Conservation (phyloP, 2,329 filamentous ascomycete genomes). For the Colletotrichum sp. region DNA sequence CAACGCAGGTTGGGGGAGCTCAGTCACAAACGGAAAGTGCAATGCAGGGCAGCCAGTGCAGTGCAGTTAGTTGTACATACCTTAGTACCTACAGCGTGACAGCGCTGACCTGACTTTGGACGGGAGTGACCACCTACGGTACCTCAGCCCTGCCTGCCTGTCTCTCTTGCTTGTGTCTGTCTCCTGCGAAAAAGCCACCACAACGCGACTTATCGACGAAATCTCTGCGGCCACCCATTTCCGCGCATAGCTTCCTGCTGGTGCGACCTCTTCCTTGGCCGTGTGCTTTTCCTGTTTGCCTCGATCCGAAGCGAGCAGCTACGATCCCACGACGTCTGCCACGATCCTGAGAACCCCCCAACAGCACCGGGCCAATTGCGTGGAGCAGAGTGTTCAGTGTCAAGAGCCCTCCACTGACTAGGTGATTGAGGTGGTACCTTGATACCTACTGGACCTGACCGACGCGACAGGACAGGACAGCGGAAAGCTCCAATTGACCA, state of each 20-base stretch:
- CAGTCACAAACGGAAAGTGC: background rate
- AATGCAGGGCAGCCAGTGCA: background rate
- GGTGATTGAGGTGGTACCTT: background rate
- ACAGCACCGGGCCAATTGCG: conserved; percentile 7
- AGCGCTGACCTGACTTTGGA: background rate
- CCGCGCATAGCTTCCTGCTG: background rate
- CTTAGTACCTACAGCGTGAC: background rate
- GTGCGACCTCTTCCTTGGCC: background rate
- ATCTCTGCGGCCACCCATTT: background rate
- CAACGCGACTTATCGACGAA: conserved; percentile 1
- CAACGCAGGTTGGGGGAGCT: background rate
- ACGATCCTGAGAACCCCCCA: background rate
- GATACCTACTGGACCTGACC: background rate
- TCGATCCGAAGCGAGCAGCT: background rate
- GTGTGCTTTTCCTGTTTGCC: background rate
- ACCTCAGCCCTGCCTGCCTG: background rate
- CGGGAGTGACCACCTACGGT: background rate
- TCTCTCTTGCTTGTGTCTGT: background rate
- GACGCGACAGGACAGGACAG: background rate
- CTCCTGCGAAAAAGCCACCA: conserved; percentile 1
- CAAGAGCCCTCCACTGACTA: background rate
- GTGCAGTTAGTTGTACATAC: background rate
- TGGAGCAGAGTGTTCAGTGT: background rate
- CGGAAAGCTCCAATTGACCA: conserved; percentile 5
- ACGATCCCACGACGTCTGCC: background rate